These are phyloP conservation scores for Fragosphaeria purpurea DNA, from an alignment of 2,329 filamentous ascomycete genomes.

Conservation along the genomic window DNA sequence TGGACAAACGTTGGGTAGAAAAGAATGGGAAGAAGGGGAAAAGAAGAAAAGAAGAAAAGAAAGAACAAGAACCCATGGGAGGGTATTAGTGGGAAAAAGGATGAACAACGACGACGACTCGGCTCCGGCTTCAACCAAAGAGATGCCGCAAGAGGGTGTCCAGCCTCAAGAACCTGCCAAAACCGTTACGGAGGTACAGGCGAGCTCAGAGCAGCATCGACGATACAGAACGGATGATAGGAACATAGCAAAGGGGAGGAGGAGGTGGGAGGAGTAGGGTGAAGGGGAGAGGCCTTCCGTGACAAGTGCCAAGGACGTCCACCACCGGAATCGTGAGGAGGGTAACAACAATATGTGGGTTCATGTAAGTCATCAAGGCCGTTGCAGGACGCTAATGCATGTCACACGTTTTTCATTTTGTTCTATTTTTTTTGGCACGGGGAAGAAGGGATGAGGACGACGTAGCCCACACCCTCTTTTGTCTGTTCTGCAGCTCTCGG, in stretches of 20 bases:
- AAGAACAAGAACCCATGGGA: background rate
- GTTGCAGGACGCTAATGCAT: too few species aligned
- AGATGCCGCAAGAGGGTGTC: too few species aligned
- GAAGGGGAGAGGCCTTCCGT: background rate
- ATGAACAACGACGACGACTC: slow-evolving; percentile 13
- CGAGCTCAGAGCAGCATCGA: too few species aligned
- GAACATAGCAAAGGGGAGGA: background rate
- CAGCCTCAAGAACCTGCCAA: too few species aligned
- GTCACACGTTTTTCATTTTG: too few species aligned
- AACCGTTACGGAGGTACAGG: too few species aligned
- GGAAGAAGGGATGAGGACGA: too few species aligned
- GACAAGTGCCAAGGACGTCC: slow-evolving; percentile 1
- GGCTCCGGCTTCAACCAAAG: background rate
- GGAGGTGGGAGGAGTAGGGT: background rate
- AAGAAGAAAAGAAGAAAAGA: slow-evolving; percentile 1
- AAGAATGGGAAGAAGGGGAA: background rate
- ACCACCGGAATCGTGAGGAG: slow-evolving; percentile 1
- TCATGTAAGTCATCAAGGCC: background rate
- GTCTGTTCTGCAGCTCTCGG: too few species aligned
- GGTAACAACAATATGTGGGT: background rate
- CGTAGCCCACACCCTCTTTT: too few species aligned
- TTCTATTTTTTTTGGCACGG: too few species aligned
- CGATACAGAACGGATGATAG: background rate
- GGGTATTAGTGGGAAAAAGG: background rate
- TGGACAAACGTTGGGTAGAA: background rate